phyloP scores from a whole-genome alignment of 345 rosid genomes.

The Bruguiera sexangula region DNA sequence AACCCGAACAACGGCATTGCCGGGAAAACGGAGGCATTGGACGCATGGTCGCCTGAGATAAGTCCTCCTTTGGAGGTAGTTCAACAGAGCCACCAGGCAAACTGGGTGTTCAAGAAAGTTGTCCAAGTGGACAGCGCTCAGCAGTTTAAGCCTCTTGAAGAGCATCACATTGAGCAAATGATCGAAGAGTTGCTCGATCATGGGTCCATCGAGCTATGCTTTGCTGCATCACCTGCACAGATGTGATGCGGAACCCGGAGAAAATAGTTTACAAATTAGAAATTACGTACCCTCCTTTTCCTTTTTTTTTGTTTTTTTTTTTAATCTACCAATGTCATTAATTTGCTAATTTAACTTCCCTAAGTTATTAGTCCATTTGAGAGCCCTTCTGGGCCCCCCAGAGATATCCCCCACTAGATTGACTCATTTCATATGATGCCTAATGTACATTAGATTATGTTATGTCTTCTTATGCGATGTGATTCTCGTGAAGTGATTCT shows the following conservation, averaged over 20 bases:
- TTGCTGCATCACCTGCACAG: slow-evolving; percentile 39
- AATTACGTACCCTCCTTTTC: background rate
- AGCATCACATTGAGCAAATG: slow-evolving; percentile 94
- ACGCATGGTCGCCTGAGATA: slow-evolving; percentile 23
- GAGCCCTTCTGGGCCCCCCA: slow-evolving; percentile 9
- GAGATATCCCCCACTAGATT: slow-evolving; percentile 18
- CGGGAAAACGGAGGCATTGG: slow-evolving; percentile 23
- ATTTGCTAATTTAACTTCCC: slow-evolving; percentile 35
- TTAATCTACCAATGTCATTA: slow-evolving; percentile 20
- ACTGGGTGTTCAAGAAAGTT: slow-evolving; percentile 42
- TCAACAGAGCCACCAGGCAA: slow-evolving; percentile 30
- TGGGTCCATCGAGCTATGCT: slow-evolving; percentile 77
- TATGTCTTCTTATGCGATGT: background rate
- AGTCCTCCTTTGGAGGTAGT: slow-evolving; percentile 18
- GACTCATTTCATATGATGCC: slow-evolving; percentile 22
- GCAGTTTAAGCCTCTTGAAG: slow-evolving; percentile 63
- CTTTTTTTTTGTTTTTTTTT: background rate
- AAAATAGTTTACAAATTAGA: background rate
- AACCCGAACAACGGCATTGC: slow-evolving; percentile 24
- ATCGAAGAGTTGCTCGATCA: slow-evolving; percentile 81
- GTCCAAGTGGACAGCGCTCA: slow-evolving; percentile 25
- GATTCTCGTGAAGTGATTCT: background rate
- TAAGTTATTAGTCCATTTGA: slow-evolving; percentile 11
- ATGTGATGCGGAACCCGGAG: slow-evolving; percentile 18
- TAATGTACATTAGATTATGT: slow-evolving; percentile 37